Percentiles rank a stretch among this genome's conserved stretches.
These are phyloP conservation scores for Excoecaria cochinchinensis DNA, from an alignment of 345 rosid genomes.

Conservation along the genomic window DNA sequence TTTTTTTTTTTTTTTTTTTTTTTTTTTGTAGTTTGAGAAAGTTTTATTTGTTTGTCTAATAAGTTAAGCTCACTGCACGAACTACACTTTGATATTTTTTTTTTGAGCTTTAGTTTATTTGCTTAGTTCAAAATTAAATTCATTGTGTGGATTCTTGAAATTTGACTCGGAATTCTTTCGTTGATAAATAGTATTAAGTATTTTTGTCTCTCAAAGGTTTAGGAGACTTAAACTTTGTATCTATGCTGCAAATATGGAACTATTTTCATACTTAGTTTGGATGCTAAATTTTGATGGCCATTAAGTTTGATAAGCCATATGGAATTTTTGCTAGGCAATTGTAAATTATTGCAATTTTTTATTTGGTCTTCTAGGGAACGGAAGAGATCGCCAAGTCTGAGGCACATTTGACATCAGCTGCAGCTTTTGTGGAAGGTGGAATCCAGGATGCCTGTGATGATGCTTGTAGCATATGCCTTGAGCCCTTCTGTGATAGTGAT, in stretches of 20 bases:
- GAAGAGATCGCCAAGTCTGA: conserved; percentile 55
- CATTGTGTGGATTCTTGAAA: neutral
- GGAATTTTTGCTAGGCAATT: neutral
- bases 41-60: neutral
- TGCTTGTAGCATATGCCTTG: conserved; percentile 97
- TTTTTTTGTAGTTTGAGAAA: no score
- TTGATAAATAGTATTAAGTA: no score
- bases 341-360: neutral
- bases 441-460: conserved; percentile 96
- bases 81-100: neutral
- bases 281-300: neutral
- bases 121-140: neutral
- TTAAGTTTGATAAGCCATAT: neutral
- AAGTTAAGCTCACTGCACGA: neutral
- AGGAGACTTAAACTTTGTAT: no score
- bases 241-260: neutral
- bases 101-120: neutral
- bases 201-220: no score
- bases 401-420: conserved; percentile 76
- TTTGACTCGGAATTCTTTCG: neutral
- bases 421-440: conserved; percentile 97
- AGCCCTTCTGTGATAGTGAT: conserved; percentile 70
- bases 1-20: no score
- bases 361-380: conserved; percentile 38
- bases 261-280: neutral